Base-by-base conservation (phyloP, 768 basidiomycete genomes). In the Cyathus striatus region DNA sequence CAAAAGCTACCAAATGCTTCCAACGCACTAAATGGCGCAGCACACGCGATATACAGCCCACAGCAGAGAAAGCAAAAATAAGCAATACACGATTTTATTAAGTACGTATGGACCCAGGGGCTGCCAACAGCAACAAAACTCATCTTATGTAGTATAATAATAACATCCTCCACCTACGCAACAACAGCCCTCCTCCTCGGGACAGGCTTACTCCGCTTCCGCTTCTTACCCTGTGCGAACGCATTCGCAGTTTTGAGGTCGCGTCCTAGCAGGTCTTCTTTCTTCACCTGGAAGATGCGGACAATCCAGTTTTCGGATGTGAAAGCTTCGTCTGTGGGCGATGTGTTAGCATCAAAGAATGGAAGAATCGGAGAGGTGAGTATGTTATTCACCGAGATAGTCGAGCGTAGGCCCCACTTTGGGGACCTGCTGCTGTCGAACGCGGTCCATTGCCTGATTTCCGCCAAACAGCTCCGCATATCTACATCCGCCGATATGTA, bases 251-350 rank as follows among this genome's bases (percentile, higher is more conserved):
- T 81, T 72, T 90, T 92, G 41, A 86, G 78, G 53, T 97, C 91
- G 46, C 96, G 80, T 22, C 93, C 94, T 2, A 99, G 73, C 13
- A 79, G 63, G 61, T 98, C 96, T 40, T 96, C 92, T 56, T 91
- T 92, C 67, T 90, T 93, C 34, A 98, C 96, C 56, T 90, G 73
- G 58, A 90, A 99, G 57, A 99, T 95, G 26, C 96, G 86, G 45
- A 92, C 95, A 51, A 99, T 95, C 96, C 96, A 99, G 65, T 99
- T 99, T 70, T 99, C 96, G 5, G 92, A 90, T 2, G 96, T 99
- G 72, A 94, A 99, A 6, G 95, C 96, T 64, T 99, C 96, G 49
- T 99, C 91, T 90, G 48, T n/a, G 51, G 33, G 27, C 30, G 39
- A n/a, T n/a, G n/a, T n/a, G n/a, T n/a, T n/a, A 36, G 43, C 41